These are phyloP conservation scores for Cymbidium sinense DNA, from an alignment of 106 monocot genomes.

Conservation along the genomic window DNA sequence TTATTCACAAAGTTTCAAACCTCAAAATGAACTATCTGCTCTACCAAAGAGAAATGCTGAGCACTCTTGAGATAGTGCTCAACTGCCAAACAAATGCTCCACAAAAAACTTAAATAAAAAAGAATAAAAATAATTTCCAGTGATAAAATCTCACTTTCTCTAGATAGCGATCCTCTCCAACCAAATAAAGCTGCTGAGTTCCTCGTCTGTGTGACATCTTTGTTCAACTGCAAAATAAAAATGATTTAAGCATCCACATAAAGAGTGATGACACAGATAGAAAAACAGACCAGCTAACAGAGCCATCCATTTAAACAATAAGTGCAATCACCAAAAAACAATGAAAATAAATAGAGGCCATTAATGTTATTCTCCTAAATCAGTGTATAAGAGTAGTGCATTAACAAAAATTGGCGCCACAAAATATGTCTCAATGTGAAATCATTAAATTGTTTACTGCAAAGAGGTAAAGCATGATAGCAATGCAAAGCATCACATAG, in stretches of 20 bases:
- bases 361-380: too few species aligned
- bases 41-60: not conserved
- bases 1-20: not conserved
- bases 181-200: constrained; percentile 30
- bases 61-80: not conserved
- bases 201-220: constrained; percentile 29
- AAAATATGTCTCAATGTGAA: not conserved
- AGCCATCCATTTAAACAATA: not conserved
- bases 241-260: not conserved
- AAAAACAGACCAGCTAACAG: not conserved
- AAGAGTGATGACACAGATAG: not conserved
- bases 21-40: not conserved
- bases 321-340: not conserved
- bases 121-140: not conserved
- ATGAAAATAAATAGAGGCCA: not conserved
- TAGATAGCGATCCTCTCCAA: constrained; percentile 42
- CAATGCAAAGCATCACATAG: not conserved
- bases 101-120: not conserved
- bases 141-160: constrained; percentile 38
- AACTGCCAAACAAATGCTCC: not conserved
- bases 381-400: too few species aligned
- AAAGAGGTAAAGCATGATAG: not conserved
- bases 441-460: not conserved
- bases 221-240: constrained; percentile 39
- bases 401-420: not conserved